These are phyloP conservation scores for Haplographium delicatum DNA, from an alignment of 495 filamentous ascomycete genomes.

Conservation along the genomic window DNA sequence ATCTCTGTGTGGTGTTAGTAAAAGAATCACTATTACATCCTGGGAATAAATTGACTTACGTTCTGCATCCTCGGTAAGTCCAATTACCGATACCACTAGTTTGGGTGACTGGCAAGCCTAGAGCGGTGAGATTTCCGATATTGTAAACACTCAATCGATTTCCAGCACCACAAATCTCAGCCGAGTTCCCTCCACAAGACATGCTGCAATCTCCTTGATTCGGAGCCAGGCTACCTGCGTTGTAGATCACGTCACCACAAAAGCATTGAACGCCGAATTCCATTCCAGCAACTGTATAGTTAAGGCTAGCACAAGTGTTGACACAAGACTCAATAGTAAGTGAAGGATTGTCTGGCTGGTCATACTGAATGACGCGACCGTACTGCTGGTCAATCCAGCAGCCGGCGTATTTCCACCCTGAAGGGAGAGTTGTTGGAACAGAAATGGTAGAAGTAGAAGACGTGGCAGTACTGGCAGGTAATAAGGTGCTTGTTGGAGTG, in stretches of 20 bases:
- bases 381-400: constrained; percentile 12
- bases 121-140: constrained; percentile 14
- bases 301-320: constrained; percentile 29
- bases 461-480: background rate
- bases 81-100: constrained; percentile 32
- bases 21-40: constrained; percentile 50
- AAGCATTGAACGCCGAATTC: constrained; percentile 39
- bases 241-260: constrained; percentile 16
- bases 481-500: background rate
- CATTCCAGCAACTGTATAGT: constrained; percentile 38
- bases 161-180: constrained; percentile 41
- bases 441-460: background rate
- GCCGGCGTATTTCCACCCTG: constrained; percentile 17
- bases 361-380: constrained; percentile 9
- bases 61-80: constrained; percentile 32
- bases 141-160: constrained; percentile 50
- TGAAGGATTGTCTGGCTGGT: constrained; percentile 12
- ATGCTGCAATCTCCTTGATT: constrained; percentile 40
- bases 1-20: constrained; percentile 41
- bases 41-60: background rate
- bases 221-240: background rate
- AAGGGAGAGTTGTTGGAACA: constrained; percentile 7
- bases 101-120: constrained; percentile 27
- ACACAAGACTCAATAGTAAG: constrained; percentile 35
- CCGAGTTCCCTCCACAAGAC: constrained; percentile 38